Percentiles rank a stretch among this genome's conserved stretches.
Conservation (phyloP, 2,329 filamentous ascomycete genomes). For the Arthrobotrys sphaeroides region DNA sequence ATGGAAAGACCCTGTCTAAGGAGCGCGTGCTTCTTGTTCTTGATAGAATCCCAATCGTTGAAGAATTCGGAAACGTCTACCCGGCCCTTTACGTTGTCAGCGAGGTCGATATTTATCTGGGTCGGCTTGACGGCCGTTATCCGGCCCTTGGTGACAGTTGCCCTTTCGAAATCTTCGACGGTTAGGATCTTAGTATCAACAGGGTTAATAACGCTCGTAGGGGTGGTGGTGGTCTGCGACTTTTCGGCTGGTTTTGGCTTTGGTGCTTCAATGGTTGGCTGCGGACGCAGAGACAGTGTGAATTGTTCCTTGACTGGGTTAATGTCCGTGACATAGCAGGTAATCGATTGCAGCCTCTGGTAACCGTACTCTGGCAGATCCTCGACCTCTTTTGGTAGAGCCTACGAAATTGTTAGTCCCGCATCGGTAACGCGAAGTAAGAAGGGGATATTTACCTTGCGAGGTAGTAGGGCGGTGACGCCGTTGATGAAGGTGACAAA, state of each 20-base stretch:
- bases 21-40: constrained; percentile 82
- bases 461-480: constrained; percentile 78
- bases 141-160: constrained; percentile 77
- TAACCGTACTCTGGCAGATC: constrained; percentile 79
- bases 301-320: constrained; percentile 77
- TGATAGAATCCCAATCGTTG: constrained; percentile 85
- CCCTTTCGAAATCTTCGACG: constrained; percentile 77
- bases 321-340: constrained; percentile 75
- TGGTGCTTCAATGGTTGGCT: constrained; percentile 64
- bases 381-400: constrained; percentile 76
- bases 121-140: constrained; percentile 88
- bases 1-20: constrained; percentile 67
- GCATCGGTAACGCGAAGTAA: not conserved
- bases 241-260: constrained; percentile 61
- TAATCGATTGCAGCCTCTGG: constrained; percentile 77
- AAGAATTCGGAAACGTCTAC: constrained; percentile 92
- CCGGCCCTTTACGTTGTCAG: constrained; percentile 88
- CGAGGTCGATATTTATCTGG: constrained; percentile 88
- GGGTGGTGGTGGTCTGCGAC: constrained; percentile 59
- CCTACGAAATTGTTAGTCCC: constrained; percentile 67
- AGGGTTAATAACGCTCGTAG: constrained; percentile 67
- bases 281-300: constrained; percentile 69
- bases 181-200: constrained; percentile 72
- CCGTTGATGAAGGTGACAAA: constrained; percentile 89
- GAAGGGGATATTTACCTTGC: constrained; percentile 27